Base-by-base conservation (phyloP, 1,284 basidiomycete genomes). In the Boletus austroedulis region DNA sequence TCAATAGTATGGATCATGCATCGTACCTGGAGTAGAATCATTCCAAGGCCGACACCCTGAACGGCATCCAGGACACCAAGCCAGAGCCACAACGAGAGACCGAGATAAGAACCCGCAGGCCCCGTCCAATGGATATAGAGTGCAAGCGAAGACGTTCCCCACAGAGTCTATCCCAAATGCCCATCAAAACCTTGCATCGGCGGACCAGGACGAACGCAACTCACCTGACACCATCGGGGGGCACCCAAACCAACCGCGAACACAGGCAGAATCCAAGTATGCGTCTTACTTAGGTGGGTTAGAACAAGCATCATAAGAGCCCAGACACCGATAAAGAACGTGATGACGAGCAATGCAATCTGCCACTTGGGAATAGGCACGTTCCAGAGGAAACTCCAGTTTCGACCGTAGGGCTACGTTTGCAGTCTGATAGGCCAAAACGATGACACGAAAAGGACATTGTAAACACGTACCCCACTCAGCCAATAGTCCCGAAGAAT, bases 41-140 rank as follows among this genome's bases (percentile, higher is more conserved):
- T 92, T 65, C 94, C 94, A 54, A 96, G 78, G 40, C 94, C 94
- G 44, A 95, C 94, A 75, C 94, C 94, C 73, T 96, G 94, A 45
- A 96, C 80, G 36, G 94, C 92, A 72, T 94, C 94, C 49, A 96
- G 80, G 40, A 96, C 94, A 69, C 93, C 94, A 15, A 96, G 82
- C 94, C 94, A 96, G 41, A 96, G 79, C 94, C 94, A 96, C 34
- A 95, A 76, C 32, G 87, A 90, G 32, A 92, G 83, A 51, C 90
- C 90, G 59, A 95, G 84, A 73, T 94, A 95, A 23, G 94, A 92
- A 21, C 94, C 94, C 10, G 81, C 84, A 14, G 68, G 70, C 17
- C 94, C 92, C 11, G 89, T 94, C 94, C 94, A 96, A 17, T 94
- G 93, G 59, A 95, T 88, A 72, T 95, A 96, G 24, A 94, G 73